Evolutionary conservation across 768 basidiomycete genomes (phyloP), one percentile per base, ranked within the genome.

Genomic region (Tremella fuciformis): DNA sequence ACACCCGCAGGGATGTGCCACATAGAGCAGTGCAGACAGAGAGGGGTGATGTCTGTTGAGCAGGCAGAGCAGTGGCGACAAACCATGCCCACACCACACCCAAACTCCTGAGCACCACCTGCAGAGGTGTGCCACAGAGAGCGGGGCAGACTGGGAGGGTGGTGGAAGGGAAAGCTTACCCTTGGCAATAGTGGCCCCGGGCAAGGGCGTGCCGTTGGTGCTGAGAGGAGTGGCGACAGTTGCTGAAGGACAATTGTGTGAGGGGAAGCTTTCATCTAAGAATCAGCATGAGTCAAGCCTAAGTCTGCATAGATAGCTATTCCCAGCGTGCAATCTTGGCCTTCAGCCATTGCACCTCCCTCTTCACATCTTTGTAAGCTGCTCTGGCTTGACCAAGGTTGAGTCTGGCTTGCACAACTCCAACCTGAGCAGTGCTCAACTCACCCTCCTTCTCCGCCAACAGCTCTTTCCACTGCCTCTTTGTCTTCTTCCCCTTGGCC

Each of bases 201-300:
- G 24, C 6, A n/a, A n/a, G 24, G 8, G 49, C 3, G 49, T 8
- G 49, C 25, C 25, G n/a, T 3, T 4, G 16, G 49, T 16, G 24
- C 8, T 22, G 18, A 6, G 24, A 21, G 16, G 25, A 3, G 25
- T 16, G 49, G 25, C n/a, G 25, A 29, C 16, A 3, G 16, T 21
- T 21, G 49, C 8, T 8, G 19, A 8, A 22, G 49, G 18, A 50
- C 16, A 29, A n/a, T n/a, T n/a, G n/a, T n/a, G n/a, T n/a, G n/a
- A n/a, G n/a, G n/a, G n/a, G n/a, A n/a, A n/a, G n/a, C n/a, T n/a
- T n/a, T 19, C n/a, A n/a, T n/a, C n/a, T 46, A 46, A 6, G n/a
- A 18, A 50, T 50, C 49, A 50, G 21, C n/a, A 46, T 50, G n/a
- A 21, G 25, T 50, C 49, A 50, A 4, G 49, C 6, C 16, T n/a